These are phyloP conservation scores for Vinca minor DNA, from an alignment of 257 asterid genomes.

Conservation along the genomic window DNA sequence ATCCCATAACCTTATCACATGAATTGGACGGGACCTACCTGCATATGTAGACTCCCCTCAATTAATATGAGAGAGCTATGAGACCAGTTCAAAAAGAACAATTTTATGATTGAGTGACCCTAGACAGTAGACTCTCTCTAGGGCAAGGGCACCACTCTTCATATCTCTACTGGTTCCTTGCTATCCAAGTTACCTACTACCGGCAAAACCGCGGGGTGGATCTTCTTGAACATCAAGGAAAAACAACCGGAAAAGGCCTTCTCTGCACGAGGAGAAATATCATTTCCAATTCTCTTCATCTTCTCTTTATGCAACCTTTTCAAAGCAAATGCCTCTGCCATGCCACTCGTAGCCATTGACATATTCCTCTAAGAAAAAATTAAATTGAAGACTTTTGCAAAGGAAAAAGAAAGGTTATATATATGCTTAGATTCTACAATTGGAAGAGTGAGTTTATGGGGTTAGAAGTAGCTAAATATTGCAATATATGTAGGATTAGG, in stretches of 20 bases:
- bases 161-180: neutral
- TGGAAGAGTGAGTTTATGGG: neutral
- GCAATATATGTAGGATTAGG: neutral
- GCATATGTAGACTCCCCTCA: too few relatives aligned
- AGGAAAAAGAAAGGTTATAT: too few relatives aligned
- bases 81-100: too few relatives aligned
- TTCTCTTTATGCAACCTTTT: constrained; percentile 34
- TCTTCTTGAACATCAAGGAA: constrained; percentile 36
- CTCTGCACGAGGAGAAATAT: neutral
- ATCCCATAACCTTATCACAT: too few relatives aligned
- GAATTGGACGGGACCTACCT: too few relatives aligned
- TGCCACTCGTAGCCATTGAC: constrained; percentile 30
- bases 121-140: too few relatives aligned
- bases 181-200: neutral
- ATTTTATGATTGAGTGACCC: too few relatives aligned
- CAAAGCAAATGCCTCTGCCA: constrained; percentile 42
- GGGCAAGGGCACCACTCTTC: neutral
- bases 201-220: constrained; percentile 25
- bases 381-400: too few relatives aligned
- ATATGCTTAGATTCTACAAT: neutral
- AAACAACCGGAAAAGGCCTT: constrained; percentile 23
- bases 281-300: constrained; percentile 26
- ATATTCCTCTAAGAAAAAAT: constrained; percentile 6
- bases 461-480: neutral
- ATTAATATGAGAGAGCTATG: too few relatives aligned